Evolutionary conservation across 2,329 filamentous ascomycete genomes (phyloP).

Genomic region (Didymella pinodella): DNA sequence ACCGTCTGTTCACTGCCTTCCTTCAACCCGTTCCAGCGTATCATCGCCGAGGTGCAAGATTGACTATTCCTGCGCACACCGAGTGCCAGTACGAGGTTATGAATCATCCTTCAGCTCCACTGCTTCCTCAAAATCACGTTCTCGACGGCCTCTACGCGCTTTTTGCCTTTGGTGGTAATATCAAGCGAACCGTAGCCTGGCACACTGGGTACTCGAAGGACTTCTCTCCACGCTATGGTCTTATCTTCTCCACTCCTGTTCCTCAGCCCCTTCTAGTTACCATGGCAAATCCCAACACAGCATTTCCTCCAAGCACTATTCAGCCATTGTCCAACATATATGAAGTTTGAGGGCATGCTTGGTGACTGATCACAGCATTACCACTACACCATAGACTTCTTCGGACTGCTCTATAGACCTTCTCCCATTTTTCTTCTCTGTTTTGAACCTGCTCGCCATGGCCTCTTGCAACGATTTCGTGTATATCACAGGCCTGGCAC

Average conservation of each 20-base stretch:
- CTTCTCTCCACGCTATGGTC: neutral
- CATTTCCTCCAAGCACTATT: neutral
- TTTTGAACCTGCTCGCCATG: neutral
- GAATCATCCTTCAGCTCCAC: neutral
- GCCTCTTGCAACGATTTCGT: constrained; percentile 5
- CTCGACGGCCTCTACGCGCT: neutral
- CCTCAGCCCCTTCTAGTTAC: constrained; percentile 13
- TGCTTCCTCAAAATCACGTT: neutral
- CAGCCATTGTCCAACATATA: constrained; percentile 1
- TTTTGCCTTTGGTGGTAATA: constrained; percentile 5
- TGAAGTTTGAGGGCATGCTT: neutral
- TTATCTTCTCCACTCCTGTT: constrained; percentile 11
- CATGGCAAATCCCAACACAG: neutral
- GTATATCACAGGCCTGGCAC: constrained; percentile 31
- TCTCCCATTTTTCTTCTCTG: neutral
- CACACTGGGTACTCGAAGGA: neutral
- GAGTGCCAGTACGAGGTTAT: neutral
- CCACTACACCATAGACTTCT: neutral
- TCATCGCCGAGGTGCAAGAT: constrained; percentile 1
- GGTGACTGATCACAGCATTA: neutral
- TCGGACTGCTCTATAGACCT: neutral
- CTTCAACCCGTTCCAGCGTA: neutral
- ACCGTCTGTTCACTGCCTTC: neutral
- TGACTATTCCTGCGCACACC: constrained; percentile 4
- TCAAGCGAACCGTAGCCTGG: constrained; percentile 16